phyloP scores from a whole-genome alignment of 306 rosid genomes.

The Quercus robur region DNA sequence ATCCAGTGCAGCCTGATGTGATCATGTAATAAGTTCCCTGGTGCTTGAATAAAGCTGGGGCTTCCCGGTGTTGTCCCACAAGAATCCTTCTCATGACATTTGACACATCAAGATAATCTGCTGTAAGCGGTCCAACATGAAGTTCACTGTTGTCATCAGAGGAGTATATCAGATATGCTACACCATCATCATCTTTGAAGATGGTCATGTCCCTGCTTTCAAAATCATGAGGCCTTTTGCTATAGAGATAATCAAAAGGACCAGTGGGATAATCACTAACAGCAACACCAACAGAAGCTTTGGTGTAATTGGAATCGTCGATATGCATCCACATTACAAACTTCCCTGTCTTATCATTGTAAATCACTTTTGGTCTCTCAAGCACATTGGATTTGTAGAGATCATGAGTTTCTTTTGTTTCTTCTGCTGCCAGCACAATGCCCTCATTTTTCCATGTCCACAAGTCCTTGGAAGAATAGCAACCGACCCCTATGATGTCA shows the following conservation, averaged over 20 bases:
- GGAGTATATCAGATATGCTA: slow-evolving; percentile 87
- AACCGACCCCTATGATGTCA: slow-evolving; percentile 94
- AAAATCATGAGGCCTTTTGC: slow-evolving; percentile 88
- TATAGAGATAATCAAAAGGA: slow-evolving; percentile 76
- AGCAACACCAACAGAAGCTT: slow-evolving; percentile 86
- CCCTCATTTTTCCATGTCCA: slow-evolving; percentile 99
- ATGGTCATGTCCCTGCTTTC: slow-evolving; percentile 96
- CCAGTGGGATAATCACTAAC: slow-evolving; percentile 79
- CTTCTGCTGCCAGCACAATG: slow-evolving; percentile 79
- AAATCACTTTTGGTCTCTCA: slow-evolving; percentile 93
- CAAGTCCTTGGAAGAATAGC: slow-evolving; percentile 94
- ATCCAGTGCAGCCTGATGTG: slow-evolving; percentile 96
- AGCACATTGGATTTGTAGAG: slow-evolving; percentile 87
- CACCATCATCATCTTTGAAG: slow-evolving; percentile 86
- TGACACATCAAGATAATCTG: slow-evolving; percentile 74
- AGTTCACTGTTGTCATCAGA: slow-evolving; percentile 96
- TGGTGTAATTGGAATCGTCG: slow-evolving; percentile 90
- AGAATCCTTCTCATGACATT: slow-evolving; percentile 60
- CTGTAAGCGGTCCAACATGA: slow-evolving; percentile 80
- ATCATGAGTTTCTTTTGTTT: slow-evolving; percentile 81
- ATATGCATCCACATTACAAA: slow-evolving; percentile 99
- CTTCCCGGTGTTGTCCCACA: slow-evolving; percentile 92
- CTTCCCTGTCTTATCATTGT: slow-evolving; percentile 75
- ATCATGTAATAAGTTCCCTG: slow-evolving; percentile 91
- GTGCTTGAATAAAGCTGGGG: slow-evolving; percentile 93